Conservation (phyloP, 1,139 yeast species). For the Yamadazyma membranifaciens region DNA sequence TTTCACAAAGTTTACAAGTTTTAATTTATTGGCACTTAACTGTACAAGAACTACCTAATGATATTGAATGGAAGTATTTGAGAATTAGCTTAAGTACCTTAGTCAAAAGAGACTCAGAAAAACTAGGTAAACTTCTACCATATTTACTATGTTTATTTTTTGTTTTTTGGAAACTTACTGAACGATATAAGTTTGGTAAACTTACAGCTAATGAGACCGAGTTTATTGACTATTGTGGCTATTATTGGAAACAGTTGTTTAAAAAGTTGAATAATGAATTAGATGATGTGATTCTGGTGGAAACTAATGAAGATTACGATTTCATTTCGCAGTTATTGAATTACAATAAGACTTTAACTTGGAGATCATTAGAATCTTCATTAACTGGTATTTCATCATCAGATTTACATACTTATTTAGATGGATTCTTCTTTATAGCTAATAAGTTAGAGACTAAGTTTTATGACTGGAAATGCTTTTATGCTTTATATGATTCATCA, state of each 20-base stretch:
- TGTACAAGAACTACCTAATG: conserved; percentile 25
- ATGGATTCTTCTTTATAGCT: conserved; percentile 13
- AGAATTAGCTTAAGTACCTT: conserved; percentile 12
- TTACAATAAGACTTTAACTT: conserved; percentile 9
- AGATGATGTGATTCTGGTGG: conserved; percentile 4
- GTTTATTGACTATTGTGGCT: conserved; percentile 9
- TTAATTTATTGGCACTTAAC: conserved; percentile 35
- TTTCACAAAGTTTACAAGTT: conserved; percentile 21
- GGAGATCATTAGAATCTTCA: conserved; percentile 8
- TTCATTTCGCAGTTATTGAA: conserved; percentile 10
- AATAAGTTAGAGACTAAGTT: conserved; percentile 8
- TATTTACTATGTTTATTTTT: conserved; percentile 21
- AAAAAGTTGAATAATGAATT: conserved; percentile 7
- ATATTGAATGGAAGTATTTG: conserved; percentile 15
- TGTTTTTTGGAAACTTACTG: conserved; percentile 14
- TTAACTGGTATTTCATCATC: background rate
- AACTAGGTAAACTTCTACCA: conserved; percentile 16
- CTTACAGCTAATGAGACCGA: conserved; percentile 1
- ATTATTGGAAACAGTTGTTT: conserved; percentile 12
- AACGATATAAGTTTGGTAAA: conserved; percentile 6
- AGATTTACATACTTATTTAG: conserved; percentile 2
- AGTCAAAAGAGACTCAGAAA: conserved; percentile 6
- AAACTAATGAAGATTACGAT: conserved; percentile 6
- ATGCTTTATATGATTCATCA: conserved; percentile 20
- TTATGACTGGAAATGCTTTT: conserved; percentile 27